These are phyloP conservation scores for Chaetomium globosum DNA, from an alignment of 2,329 filamentous ascomycete species.

Conservation along the genomic window DNA sequence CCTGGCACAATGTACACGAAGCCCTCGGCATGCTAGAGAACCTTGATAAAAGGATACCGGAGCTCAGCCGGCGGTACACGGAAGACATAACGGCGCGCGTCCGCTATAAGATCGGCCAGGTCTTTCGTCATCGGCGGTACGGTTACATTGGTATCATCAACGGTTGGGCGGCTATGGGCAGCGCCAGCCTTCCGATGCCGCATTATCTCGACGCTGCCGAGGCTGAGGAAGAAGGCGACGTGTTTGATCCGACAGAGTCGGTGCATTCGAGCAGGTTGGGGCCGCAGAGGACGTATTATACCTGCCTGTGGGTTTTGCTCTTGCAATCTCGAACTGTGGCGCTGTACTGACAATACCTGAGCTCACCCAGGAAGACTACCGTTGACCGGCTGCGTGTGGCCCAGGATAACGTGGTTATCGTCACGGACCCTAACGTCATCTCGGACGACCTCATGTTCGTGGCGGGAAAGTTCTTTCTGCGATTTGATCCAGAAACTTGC, in stretches of 20 bases:
- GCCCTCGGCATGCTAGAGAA: conserved; percentile 49
- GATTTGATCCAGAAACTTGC: conserved; percentile 69
- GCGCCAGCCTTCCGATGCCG: conserved; percentile 37
- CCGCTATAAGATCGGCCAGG: conserved; percentile 73
- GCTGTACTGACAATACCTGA: conserved; percentile 36
- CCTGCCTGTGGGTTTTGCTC: conserved; percentile 72
- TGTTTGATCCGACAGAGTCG: conserved; percentile 24
- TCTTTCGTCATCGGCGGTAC: conserved; percentile 82
- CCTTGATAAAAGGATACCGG: conserved; percentile 49
- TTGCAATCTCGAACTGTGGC: not conserved
- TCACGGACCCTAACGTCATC: conserved; percentile 53
- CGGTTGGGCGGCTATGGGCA: conserved; percentile 69
- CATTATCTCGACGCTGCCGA: conserved; percentile 39
- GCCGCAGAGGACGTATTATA: conserved; percentile 76
- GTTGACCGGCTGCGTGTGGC: conserved; percentile 71
- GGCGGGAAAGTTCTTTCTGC: conserved; percentile 85
- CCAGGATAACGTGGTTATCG: conserved; percentile 76
- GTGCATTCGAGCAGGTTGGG: conserved; percentile 54
- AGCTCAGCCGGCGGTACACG: conserved; percentile 41
- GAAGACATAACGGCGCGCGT: conserved; percentile 48
- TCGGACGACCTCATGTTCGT: conserved; percentile 63
- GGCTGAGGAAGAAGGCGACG: conserved; percentile 57
- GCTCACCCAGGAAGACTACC: conserved; percentile 53
- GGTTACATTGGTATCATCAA: conserved; percentile 79
- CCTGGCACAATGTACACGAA: conserved; percentile 44